A percentile compares a stretch with the other conserved stretches of the same genome.
Evolutionary conservation across 768 basidiomycete species (phyloP).

Genomic region (Nevesoporus exiguus): DNA sequence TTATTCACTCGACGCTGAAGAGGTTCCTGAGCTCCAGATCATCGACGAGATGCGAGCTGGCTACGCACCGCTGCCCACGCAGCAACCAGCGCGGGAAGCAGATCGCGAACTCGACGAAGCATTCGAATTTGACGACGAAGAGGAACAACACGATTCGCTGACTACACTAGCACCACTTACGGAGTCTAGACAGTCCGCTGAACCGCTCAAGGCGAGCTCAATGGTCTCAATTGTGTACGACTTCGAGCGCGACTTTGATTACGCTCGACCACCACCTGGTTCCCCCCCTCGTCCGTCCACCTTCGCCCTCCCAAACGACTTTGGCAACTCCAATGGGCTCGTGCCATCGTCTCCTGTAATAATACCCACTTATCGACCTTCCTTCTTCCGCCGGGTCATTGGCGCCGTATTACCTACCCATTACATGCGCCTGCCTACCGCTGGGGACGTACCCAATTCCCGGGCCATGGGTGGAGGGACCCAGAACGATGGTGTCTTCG

Average conservation of each 20-base stretch:
- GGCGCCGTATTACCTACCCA: conserved; percentile 62
- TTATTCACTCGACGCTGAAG: too few relatives aligned
- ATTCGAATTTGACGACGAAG: conserved; percentile 59
- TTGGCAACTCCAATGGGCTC: conserved; percentile 69
- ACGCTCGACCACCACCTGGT: conserved; percentile 68
- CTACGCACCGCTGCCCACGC: conserved; percentile 53
- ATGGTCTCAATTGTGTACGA: conserved; percentile 40
- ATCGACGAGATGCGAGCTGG: conserved; percentile 47
- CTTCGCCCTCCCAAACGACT: conserved; percentile 59
- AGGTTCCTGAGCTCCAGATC: neutral
- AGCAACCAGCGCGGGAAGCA: conserved; percentile 40
- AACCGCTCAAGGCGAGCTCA: conserved; percentile 13
- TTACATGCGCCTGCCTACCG: conserved; percentile 52
- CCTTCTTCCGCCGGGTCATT: conserved; percentile 57
- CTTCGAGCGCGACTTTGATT: conserved; percentile 62
- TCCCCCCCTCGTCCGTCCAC: conserved; percentile 65
- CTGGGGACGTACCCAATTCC: conserved; percentile 31
- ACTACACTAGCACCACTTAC: conserved; percentile 37
- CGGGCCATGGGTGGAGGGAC: conserved; percentile 57
- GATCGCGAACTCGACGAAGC: conserved; percentile 73
- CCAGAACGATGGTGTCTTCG: conserved; percentile 93
- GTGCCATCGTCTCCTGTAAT: conserved; percentile 49
- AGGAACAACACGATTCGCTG: conserved; percentile 25
- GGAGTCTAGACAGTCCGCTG: conserved; percentile 16
- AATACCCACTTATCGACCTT: conserved; percentile 35